Evolutionary conservation across 2,329 filamentous ascomycete genomes (phyloP).

Genomic region (Colletotrichum endophyticum): DNA sequence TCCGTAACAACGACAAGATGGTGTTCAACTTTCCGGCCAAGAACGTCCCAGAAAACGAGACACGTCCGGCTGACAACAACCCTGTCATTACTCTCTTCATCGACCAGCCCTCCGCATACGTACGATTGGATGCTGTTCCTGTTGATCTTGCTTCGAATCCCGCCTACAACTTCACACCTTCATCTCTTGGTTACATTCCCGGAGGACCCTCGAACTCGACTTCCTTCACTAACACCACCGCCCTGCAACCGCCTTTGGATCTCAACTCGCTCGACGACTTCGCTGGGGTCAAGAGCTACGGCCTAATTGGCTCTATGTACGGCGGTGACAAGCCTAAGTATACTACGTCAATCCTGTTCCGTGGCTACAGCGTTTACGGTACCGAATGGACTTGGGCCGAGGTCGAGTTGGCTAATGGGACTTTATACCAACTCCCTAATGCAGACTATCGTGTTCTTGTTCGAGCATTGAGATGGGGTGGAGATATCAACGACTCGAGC

Average conservation of each 20-base stretch:
- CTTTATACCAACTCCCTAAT: conserved; percentile 9
- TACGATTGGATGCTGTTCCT: neutral
- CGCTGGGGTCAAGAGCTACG: conserved; percentile 4
- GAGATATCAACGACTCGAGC: neutral
- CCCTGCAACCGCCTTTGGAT: neutral
- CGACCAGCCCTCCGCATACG: conserved; percentile 3
- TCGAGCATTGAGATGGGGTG: neutral
- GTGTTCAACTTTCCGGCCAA: conserved; percentile 11
- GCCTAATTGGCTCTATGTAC: neutral
- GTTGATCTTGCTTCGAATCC: conserved; percentile 1
- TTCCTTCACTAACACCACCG: neutral
- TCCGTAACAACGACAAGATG: neutral
- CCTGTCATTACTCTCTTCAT: neutral
- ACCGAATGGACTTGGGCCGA: conserved; percentile 6
- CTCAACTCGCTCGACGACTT: neutral
- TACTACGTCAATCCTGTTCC: neutral
- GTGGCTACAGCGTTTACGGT: conserved; percentile 3
- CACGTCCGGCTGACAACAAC: neutral
- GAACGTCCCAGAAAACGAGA: neutral
- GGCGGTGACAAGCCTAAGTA: neutral
- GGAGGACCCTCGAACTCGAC: neutral
- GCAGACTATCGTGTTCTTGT: conserved; percentile 13
- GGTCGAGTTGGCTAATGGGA: conserved; percentile 6
- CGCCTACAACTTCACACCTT: neutral
- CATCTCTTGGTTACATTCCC: neutral